Evolutionary conservation across 805 yeast species (phyloP), one percentile per base, ranked within the genome.

Genomic region (Saccharomycopsis lassenensis): DNA sequence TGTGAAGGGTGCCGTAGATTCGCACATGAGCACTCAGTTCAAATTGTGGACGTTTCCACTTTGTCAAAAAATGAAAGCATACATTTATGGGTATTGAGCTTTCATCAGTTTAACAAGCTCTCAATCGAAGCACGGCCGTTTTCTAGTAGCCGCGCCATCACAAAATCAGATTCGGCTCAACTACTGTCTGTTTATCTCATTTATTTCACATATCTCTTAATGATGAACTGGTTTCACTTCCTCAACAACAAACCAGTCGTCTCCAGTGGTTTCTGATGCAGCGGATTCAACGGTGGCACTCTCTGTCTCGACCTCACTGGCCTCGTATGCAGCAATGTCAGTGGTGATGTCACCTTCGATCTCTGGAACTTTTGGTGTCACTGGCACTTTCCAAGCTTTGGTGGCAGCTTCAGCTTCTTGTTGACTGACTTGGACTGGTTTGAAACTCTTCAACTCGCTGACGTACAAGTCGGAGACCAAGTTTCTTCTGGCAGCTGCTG

Each of bases 381-480:
- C 59, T 52, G 97, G 97, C 46, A 75, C 64, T 44, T 67, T 61
- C 91, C 95, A 91, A 51, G 81, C 74, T 63, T 79, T 76, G 49
- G 86, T 89, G 47, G 78, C 70, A 46, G 74, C 71, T 52, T 77
- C 85, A 45, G 89, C 78, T 49, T 82, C 94, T 48, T 71, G 66
- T 41, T 81, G 74, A 41, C 80, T 62, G 37, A 78, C 56, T 43
- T 85, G 75, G 41, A 78, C 71, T 56, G 95, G 87, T 69, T 86
- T 85, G 76, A 83, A 87, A 45, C 75, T 74, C 67, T 78, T 83
- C 62, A 91, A 67, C 62, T 87, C 94, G 59, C 71, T 75, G 55
- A 89, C 63, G 68, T 87, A 87, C 50, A 87, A 71, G 49, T 87
- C 95, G 59, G 83, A 71, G 55, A 87, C 61, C 56, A 81, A 66